Conservation (phyloP, 2,329 filamentous ascomycete genomes). For the Stylonectria norvegica region DNA sequence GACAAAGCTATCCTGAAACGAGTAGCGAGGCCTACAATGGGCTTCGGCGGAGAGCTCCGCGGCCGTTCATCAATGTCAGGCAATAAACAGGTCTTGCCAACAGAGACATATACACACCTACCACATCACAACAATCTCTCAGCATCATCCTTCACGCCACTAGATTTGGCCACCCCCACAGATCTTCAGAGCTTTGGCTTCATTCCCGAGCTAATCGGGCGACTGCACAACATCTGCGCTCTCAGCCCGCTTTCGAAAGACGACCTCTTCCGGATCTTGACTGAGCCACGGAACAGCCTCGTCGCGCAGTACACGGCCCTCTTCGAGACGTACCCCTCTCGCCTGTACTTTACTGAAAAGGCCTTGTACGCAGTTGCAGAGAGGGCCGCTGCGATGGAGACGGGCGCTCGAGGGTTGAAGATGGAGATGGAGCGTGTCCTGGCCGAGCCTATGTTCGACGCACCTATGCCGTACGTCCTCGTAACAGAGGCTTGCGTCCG, state of each 20-base stretch:
- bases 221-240: slow-evolving; percentile 85
- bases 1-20: slow-evolving; percentile 84
- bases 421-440: slow-evolving; percentile 78
- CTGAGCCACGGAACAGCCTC: slow-evolving; percentile 85
- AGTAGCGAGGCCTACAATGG: slow-evolving; percentile 81
- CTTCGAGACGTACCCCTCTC: slow-evolving; percentile 75
- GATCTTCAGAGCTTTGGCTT: slow-evolving; percentile 85
- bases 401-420: slow-evolving; percentile 74
- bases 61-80: slow-evolving; percentile 47
- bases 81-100: slow-evolving; percentile 59
- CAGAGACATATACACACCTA: slow-evolving; percentile 55
- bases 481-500: slow-evolving; percentile 67
- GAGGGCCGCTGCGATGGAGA: slow-evolving; percentile 57
- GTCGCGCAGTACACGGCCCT: slow-evolving; percentile 85
- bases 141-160: slow-evolving; percentile 46
- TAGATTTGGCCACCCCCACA: slow-evolving; percentile 70
- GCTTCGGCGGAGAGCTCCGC: slow-evolving; percentile 82
- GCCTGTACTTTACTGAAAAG: slow-evolving; percentile 76
- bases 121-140: slow-evolving; percentile 48
- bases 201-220: slow-evolving; percentile 94
- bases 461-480: slow-evolving; percentile 71
- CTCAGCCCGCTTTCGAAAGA: slow-evolving; percentile 68
- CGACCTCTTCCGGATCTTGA: slow-evolving; percentile 80
- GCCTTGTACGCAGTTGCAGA: slow-evolving; percentile 80
- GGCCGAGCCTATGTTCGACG: slow-evolving; percentile 77